Evolutionary conservation across 345 rosid genomes (phyloP), one percentile per base, ranked within the genome.

Genomic region (Xanthoceras sorbifolium): DNA sequence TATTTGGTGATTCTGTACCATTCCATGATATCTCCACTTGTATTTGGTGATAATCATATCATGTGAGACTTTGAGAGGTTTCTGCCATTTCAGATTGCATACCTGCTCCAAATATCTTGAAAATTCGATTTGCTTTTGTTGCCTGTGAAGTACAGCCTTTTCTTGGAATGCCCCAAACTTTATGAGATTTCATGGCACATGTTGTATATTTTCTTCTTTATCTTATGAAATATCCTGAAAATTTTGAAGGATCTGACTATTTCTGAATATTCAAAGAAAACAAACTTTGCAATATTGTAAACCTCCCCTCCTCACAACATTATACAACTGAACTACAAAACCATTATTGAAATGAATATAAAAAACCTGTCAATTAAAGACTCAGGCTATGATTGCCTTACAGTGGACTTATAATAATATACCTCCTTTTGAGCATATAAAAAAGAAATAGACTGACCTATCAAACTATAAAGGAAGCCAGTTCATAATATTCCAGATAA

Each of bases 401-500:
- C 9, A 36, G 52, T 50, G 12, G 64, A 25, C 20, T 18, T 0
- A 14, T 7, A 1, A 48, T 9, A 48, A 48, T 15, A 48, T 4
- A 1, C 22, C 22, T 0, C n/a, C 57, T 22, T 57, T 50, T 50
- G 23, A 22, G 25, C 62, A 57, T 57, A 57, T 15, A 57, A 9
- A 8, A 57, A 22, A 23, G 6, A 57, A 50, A 4, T 50, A 4
- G 71, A 32, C 57, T 48, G 46, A 34, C 28, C 46, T 48, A 48
- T 67, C 64, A 28, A 68, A 64, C 44, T 0, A 10, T 3, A 36
- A 34, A 34, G 52, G 17, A 4, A 67, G 71, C 71, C 71, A 40
- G 55, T 42, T 67, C 71, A 67, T 42, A 67, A 67, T 67, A 67
- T 67, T 40, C 71, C 54, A 23, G 28, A 67, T 67, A 67, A 23